Percentiles rank a stretch among this genome's conserved stretches.
Conservation (phyloP, 768 basidiomycete genomes). For the Pleurotus djamor region DNA sequence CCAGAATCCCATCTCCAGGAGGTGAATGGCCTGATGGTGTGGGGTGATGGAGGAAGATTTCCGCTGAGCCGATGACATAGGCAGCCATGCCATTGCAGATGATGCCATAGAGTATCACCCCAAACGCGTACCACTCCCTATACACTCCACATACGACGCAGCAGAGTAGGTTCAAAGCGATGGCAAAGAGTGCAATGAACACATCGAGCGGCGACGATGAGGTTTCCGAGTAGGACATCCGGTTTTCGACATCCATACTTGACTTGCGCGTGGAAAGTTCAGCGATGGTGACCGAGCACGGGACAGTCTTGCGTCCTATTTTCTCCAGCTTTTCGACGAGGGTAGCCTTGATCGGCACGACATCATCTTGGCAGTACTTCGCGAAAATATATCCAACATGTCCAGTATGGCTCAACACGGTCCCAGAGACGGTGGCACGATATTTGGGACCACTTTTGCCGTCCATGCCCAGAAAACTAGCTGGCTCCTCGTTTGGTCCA, state of each 20-base stretch:
- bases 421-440: slow-evolving; percentile 22
- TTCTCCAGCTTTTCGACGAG: neutral
- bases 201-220: neutral
- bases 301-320: neutral
- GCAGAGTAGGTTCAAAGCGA: neutral
- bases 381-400: slow-evolving; percentile 23
- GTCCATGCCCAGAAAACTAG: slow-evolving; percentile 20
- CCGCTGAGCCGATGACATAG: slow-evolving; percentile 25
- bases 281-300: slow-evolving; percentile 15
- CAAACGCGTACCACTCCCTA: slow-evolving; percentile 26
- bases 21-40: slow-evolving; percentile 16
- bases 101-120: slow-evolving; percentile 29
- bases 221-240: neutral
- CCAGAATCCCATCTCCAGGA: slow-evolving; percentile 24
- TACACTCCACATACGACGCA: slow-evolving; percentile 18
- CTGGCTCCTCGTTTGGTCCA: slow-evolving; percentile 27
- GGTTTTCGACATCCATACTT: neutral
- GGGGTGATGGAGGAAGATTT: slow-evolving; percentile 14
- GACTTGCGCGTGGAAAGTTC: slow-evolving; percentile 7
- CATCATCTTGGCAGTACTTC: slow-evolving; percentile 13
- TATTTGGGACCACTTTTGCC: slow-evolving; percentile 22
- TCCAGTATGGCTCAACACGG: slow-evolving; percentile 21
- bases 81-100: slow-evolving; percentile 26
- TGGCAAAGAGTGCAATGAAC: neutral
- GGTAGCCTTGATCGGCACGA: neutral